phyloP scores from a whole-genome alignment of 2,329 filamentous ascomycete species.

The Neurospora sp. region DNA sequence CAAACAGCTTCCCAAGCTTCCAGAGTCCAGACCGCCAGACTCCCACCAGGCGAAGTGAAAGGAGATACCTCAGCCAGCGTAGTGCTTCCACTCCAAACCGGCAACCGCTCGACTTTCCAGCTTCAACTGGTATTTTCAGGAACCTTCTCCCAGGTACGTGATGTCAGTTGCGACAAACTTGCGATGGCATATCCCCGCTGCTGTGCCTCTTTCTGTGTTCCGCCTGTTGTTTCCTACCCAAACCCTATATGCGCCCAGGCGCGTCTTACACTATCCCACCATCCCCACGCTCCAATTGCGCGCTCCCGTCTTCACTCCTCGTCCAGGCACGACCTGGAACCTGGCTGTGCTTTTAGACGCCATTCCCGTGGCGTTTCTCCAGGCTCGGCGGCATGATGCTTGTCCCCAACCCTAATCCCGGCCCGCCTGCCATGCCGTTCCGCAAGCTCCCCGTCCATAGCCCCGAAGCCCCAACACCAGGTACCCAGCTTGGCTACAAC shows the following conservation, averaged over 20 bases:
- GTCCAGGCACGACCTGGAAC: background rate
- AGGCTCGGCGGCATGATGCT: background rate
- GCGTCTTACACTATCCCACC: background rate
- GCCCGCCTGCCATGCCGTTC: background rate
- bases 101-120: background rate
- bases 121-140: background rate
- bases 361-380: background rate
- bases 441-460: background rate
- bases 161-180: background rate
- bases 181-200: background rate
- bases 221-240: background rate
- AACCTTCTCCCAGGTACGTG: background rate
- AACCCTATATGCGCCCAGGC: background rate
- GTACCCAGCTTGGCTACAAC: background rate
- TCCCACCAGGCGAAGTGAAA: background rate
- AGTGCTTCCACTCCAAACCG: background rate
- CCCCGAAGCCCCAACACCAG: background rate
- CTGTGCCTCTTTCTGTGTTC: background rate
- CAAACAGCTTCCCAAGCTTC: background rate
- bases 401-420: background rate
- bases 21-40: background rate
- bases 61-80: background rate
- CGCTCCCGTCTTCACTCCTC: background rate
- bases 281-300: background rate
- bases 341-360: background rate